These are phyloP conservation scores for Ottelia alismoides DNA, from an alignment of 106 monocot species.

Conservation along the genomic window DNA sequence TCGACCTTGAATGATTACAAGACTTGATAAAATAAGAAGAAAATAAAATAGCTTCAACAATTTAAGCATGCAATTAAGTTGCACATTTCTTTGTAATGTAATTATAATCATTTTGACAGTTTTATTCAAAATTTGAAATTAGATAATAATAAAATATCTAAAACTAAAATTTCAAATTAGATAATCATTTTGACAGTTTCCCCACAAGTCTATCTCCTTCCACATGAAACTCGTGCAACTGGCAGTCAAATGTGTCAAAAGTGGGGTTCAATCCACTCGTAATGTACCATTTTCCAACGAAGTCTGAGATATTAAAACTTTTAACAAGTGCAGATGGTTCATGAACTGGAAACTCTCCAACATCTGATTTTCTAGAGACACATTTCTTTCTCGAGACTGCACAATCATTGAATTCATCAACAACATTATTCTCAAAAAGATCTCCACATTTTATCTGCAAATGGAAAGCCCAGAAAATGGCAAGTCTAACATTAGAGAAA, in stretches of 20 bases:
- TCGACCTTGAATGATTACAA: too few relatives aligned
- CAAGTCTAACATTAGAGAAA: background rate
- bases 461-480: background rate
- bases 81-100: too few relatives aligned
- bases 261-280: slow-evolving; percentile 79
- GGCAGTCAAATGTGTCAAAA: slow-evolving; percentile 89
- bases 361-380: slow-evolving; percentile 64
- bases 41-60: too few relatives aligned
- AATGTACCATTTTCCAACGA: slow-evolving; percentile 95
- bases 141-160: too few relatives aligned
- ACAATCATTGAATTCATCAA: slow-evolving; percentile 94
- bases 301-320: slow-evolving; percentile 63
- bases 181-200: too few relatives aligned
- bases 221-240: slow-evolving; percentile 80
- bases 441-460: slow-evolving; percentile 90
- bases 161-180: too few relatives aligned
- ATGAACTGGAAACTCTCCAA: slow-evolving; percentile 84
- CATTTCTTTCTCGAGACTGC: slow-evolving; percentile 96
- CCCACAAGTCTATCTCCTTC: slow-evolving; percentile 61
- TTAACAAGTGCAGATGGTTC: slow-evolving; percentile 55
- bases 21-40: too few relatives aligned
- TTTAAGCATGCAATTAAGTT: too few relatives aligned
- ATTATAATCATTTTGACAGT: too few relatives aligned
- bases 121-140: too few relatives aligned
- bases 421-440: slow-evolving; percentile 82